Percentiles rank a stretch among this genome's conserved stretches.
These are phyloP conservation scores for Catunica adiposa DNA, from an alignment of 2,329 filamentous ascomycete genomes.

Conservation along the genomic window DNA sequence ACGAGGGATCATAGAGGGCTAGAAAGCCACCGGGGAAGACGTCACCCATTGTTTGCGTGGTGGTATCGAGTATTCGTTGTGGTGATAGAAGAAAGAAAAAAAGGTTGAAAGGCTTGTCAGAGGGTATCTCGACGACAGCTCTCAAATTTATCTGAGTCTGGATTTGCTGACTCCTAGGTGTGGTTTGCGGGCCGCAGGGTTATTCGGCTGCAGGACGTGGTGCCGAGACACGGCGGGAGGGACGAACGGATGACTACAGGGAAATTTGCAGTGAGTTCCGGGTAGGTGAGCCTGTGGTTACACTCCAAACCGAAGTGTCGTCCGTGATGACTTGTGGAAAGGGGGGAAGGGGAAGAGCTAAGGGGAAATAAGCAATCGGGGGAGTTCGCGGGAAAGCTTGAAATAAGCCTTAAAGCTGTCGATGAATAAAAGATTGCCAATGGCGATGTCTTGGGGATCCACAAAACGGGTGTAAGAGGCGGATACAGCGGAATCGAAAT, in stretches of 20 bases:
- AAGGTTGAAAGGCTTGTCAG: neutral
- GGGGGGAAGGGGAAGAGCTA: too few species aligned
- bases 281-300: neutral
- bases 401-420: too few species aligned
- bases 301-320: neutral
- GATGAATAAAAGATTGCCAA: too few species aligned
- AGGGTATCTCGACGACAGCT: neutral
- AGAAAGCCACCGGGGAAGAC: slow-evolving; percentile 5
- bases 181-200: neutral
- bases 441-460: too few species aligned
- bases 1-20: slow-evolving; percentile 8
- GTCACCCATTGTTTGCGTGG: neutral
- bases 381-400: too few species aligned
- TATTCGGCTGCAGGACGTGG: neutral
- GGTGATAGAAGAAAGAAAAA: neutral
- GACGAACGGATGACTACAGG: neutral
- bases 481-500: too few species aligned
- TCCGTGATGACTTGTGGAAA: too few species aligned
- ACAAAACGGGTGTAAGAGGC: too few species aligned
- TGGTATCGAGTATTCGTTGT: neutral
- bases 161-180: neutral
- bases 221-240: neutral
- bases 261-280: neutral
- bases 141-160: neutral
- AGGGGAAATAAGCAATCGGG: too few species aligned